Percentiles rank a stretch among this genome's conserved stretches.
phyloP scores from a whole-genome alignment of 805 yeast genomes.

The Pichia eremophila region DNA sequence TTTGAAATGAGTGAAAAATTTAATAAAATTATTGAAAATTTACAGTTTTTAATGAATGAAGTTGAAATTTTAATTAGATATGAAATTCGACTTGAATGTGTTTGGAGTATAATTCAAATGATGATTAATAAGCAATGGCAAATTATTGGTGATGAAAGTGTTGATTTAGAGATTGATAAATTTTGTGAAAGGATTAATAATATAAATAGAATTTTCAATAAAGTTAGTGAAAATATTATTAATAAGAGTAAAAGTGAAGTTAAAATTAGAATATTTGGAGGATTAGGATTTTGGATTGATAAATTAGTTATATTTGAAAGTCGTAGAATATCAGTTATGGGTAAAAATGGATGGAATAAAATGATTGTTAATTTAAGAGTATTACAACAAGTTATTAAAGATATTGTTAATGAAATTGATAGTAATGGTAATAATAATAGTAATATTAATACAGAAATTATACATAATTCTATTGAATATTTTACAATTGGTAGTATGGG shows the following conservation, averaged over 20 bases:
- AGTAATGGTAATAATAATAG: neutral
- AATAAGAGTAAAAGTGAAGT: slow-evolving; percentile 6
- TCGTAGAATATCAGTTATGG: slow-evolving; percentile 38
- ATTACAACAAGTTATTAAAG: slow-evolving; percentile 60
- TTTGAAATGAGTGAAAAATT: slow-evolving; percentile 27
- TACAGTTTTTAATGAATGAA: slow-evolving; percentile 29
- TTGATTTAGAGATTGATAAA: slow-evolving; percentile 9
- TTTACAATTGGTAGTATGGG: slow-evolving; percentile 33
- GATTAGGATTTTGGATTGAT: slow-evolving; percentile 30
- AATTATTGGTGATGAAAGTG: slow-evolving; percentile 7
- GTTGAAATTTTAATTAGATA: slow-evolving; percentile 43
- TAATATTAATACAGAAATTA: neutral
- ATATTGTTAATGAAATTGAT: slow-evolving; percentile 26
- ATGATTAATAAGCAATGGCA: slow-evolving; percentile 7
- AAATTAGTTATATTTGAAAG: slow-evolving; percentile 44
- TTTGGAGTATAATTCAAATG: slow-evolving; percentile 11
- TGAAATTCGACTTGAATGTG: slow-evolving; percentile 34
- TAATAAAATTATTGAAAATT: slow-evolving; percentile 25
- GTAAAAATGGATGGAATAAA: slow-evolving; percentile 49
- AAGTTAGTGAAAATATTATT: slow-evolving; percentile 3
- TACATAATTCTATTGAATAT: slow-evolving; percentile 36
- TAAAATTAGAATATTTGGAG: slow-evolving; percentile 10
- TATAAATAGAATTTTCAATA: slow-evolving; percentile 9
- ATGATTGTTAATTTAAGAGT: slow-evolving; percentile 54
- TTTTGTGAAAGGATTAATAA: slow-evolving; percentile 11